Evolutionary conservation across 2,329 filamentous ascomycete species (phyloP).

Genomic region (Rasamsonia emersonii): DNA sequence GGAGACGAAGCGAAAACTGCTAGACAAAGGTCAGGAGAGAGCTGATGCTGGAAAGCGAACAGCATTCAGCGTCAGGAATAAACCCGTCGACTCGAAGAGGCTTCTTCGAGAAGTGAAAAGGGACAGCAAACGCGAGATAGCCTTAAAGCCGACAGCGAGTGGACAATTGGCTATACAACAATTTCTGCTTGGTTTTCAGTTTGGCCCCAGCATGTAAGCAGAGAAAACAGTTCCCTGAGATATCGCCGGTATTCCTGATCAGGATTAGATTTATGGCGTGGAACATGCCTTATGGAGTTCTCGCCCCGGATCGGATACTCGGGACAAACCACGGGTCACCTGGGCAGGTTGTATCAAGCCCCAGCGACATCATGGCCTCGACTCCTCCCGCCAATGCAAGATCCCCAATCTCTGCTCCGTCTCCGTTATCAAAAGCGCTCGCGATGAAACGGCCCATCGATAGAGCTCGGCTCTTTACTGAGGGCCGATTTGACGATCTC

Average conservation of each 20-base stretch:
- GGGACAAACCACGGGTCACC: slow-evolving; percentile 12
- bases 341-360: slow-evolving; percentile 11
- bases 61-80: slow-evolving; percentile 12
- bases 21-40: slow-evolving; percentile 11
- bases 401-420: slow-evolving; percentile 16
- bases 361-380: slow-evolving; percentile 14
- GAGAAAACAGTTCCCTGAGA: not conserved
- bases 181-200: not conserved
- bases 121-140: slow-evolving; percentile 6
- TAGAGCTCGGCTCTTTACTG: slow-evolving; percentile 17
- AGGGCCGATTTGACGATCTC: slow-evolving; percentile 18
- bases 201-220: not conserved
- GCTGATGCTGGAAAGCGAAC: slow-evolving; percentile 12
- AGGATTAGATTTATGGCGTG: slow-evolving; percentile 17
- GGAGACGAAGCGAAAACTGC: slow-evolving; percentile 15
- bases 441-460: slow-evolving; percentile 13
- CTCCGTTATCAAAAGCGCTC: slow-evolving; percentile 13
- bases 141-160: slow-evolving; percentile 5
- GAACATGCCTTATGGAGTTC: slow-evolving; percentile 17
- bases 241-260: slow-evolving; percentile 8
- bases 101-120: slow-evolving; percentile 18
- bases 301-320: slow-evolving; percentile 5
- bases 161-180: slow-evolving; percentile 3
- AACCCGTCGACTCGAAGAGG: slow-evolving; percentile 16
- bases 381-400: slow-evolving; percentile 11